These are phyloP conservation scores for Fraxinus cuspidata DNA, from an alignment of 257 asterid genomes.

Conservation along the genomic window DNA sequence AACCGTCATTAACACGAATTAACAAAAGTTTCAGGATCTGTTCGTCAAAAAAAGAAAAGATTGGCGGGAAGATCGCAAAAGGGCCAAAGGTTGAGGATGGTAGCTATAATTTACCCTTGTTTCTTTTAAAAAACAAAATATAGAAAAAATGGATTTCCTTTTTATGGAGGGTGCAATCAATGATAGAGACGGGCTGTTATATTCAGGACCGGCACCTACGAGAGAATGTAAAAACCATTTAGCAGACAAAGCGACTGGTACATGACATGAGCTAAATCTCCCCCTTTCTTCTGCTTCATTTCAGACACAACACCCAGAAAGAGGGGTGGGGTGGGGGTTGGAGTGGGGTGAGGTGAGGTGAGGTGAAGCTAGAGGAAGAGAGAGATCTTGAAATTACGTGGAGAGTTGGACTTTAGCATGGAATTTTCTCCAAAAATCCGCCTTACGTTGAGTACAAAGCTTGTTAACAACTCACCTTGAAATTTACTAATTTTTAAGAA, in stretches of 20 bases:
- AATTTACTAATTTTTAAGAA: slow-evolving; percentile 22
- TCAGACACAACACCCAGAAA: slow-evolving; percentile 11
- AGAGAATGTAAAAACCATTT: slow-evolving; percentile 20
- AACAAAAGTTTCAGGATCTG: not conserved
- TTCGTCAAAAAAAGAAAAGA: not conserved
- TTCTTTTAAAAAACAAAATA: not conserved
- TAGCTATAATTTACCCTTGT: too few relatives aligned
- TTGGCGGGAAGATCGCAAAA: not conserved
- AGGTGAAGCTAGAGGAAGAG: slow-evolving; percentile 5
- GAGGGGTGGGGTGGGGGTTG: not conserved
- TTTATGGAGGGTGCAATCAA: not conserved
- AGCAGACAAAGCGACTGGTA: slow-evolving; percentile 19
- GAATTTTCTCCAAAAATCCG: not conserved
- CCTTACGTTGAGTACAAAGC: slow-evolving; percentile 25
- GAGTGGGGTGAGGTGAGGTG: not conserved
- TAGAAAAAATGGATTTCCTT: not conserved
- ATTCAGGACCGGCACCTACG: slow-evolving; percentile 16
- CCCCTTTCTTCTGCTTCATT: not conserved
- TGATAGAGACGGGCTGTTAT: slow-evolving; percentile 22
- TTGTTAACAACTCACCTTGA: slow-evolving; percentile 13
- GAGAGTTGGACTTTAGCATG: not conserved
- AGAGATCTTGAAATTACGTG: slow-evolving; percentile 11
- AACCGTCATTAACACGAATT: too few relatives aligned
- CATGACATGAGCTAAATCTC: slow-evolving; percentile 8
- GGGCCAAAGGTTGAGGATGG: too few relatives aligned